Conservation (phyloP, 805 yeast species). For the Tetrapisispora pingtungensis region DNA sequence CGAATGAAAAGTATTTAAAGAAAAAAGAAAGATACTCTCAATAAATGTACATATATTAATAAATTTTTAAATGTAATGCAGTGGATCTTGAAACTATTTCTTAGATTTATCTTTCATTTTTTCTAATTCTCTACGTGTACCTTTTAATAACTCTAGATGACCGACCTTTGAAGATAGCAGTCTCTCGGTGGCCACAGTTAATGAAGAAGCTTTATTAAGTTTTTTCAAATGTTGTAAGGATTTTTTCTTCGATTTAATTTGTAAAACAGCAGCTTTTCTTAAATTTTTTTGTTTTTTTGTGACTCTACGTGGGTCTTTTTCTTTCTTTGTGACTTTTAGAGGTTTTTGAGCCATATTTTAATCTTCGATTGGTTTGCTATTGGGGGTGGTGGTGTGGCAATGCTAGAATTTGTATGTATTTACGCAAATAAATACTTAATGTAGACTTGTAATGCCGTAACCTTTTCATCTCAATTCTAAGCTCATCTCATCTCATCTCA, state of each 20-base stretch:
- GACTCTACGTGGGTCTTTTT: slow-evolving; percentile 33
- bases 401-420: too few relatives aligned
- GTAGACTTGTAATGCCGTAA: too few relatives aligned
- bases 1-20: too few relatives aligned
- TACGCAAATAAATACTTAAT: too few relatives aligned
- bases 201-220: slow-evolving; percentile 41
- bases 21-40: too few relatives aligned
- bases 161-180: slow-evolving; percentile 85
- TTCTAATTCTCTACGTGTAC: slow-evolving; percentile 77
- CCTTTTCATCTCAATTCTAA: too few relatives aligned
- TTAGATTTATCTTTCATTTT: slow-evolving; percentile 32
- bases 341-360: slow-evolving; percentile 63
- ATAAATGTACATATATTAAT: too few relatives aligned
- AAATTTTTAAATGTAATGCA: too few relatives aligned
- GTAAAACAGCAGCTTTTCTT: slow-evolving; percentile 65
- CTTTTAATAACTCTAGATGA: slow-evolving; percentile 82
- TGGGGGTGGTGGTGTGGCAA: neutral
- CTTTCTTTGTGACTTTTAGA: slow-evolving; percentile 38
- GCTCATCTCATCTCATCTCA: too few relatives aligned
- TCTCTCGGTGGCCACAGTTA: slow-evolving; percentile 65
- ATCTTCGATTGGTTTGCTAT: neutral
- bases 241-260: slow-evolving; percentile 56
- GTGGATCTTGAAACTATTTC: neutral
- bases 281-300: slow-evolving; percentile 58
- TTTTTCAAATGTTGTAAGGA: slow-evolving; percentile 42